Evolutionary conservation across 805 yeast species (phyloP), one percentile per base, ranked within the genome.

Genomic region (Allodekkera sacchari): DNA sequence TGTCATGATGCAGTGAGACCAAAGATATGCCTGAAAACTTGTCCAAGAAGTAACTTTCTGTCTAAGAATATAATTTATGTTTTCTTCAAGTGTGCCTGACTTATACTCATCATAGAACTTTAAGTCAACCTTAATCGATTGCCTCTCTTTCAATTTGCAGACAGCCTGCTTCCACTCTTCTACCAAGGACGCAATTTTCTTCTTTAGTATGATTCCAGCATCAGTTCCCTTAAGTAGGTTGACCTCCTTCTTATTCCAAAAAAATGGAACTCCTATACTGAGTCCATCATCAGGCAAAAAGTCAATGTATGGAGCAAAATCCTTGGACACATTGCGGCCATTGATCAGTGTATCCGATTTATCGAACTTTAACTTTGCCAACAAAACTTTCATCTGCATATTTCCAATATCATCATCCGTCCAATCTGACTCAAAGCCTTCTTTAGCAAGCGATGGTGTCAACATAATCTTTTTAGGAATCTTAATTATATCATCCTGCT

Each of bases 1-100:
- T 8, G 76, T 67, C 40, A 83, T 66, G 10, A 83, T 79, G 28
- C 71, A 62, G 25, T 69, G 59, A 0, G 94, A 74, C 95, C 96
- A 88, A 5, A 80, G 48, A 49, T 77, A 87, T 5, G 74, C 76
- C 1, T 74, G 61, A 44, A 82, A 80, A 35, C 74, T 63, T 1
- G 75, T 66, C 88, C 88, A 80, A 27, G 68, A 58, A 14, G 36
- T 39, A 8, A 36, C 32, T 22, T 38, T 38, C 27, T 22, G 32
- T n/a, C 15, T 20, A 7, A 29, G 13, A 9, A 29, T 17, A 9
- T 12, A 9, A 12, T 14, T 20, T 27, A 22, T 29, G 11, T 27
- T 27, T 6, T 22, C 18, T 7, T 29, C 15, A 16, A 22, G 22
- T 14, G 22, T 6, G 6, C 32, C 32, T 8, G 15, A 14, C n/a